Base-by-base conservation (phyloP, 2,329 filamentous ascomycete species). In the Xylariaceae sp. region DNA sequence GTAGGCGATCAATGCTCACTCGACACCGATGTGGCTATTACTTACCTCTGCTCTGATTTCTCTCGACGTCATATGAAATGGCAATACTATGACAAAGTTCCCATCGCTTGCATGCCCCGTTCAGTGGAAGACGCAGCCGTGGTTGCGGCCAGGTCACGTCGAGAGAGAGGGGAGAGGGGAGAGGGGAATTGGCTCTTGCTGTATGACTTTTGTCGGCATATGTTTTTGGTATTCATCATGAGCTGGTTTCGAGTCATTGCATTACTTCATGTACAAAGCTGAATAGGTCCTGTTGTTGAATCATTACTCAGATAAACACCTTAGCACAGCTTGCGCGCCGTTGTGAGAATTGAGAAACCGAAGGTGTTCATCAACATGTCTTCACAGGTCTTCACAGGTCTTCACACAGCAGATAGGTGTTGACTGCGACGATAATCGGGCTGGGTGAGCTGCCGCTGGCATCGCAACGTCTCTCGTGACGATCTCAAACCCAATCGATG, bases 401-500 rank as follows among this genome's bases (percentile, higher is more conserved):
- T 11, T 6, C 35, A 11, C 35, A 37, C 12, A 11, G 35, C 8
- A 9, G 8, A 11, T 11, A 37, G 35, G 3, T 37, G 12, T 37
- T 37, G 35, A 37, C 6, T 34, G 32, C 32, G 32, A 34, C 8
- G 5, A 34, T 34, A 34, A 34, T 34, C 8, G 4, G 8, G 35
- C 35, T 11, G 35, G 35, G 12, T 37, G 35, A 11, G 35, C 35
- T 37, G 4, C 8, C 8, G 8, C 31, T 37, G 11, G 11, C 5
- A 54, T 39, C 39, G 27, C 26, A 6, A 37, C 47, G 35, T 40
- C 40, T 44, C 26, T 42, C 35, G 6, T 34, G 31, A 11, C 31
- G 29, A 8, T 31, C 49, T 31, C 49, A 19, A 12, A 51, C 32
- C 53, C 49, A 53, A 55, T 55, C 45, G 48, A 37, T 26, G 41